Evolutionary conservation across 805 yeast genomes (phyloP), one percentile per base, ranked within the genome.

Genomic region (Metschnikowia kunwiensis): DNA sequence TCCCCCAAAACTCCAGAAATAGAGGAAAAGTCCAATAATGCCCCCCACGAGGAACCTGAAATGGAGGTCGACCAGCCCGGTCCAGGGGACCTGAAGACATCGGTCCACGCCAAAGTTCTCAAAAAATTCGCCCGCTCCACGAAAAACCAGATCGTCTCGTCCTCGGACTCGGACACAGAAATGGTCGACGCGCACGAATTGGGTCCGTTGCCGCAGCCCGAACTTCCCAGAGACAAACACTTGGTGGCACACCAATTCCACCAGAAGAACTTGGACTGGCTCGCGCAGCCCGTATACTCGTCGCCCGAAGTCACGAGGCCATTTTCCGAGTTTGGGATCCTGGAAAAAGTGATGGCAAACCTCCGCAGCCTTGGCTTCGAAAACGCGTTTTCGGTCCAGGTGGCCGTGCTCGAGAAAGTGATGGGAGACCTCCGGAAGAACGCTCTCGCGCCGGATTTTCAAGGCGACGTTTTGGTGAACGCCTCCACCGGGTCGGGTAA

Each of bases 401-500:
- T 77, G 3, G 72, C 78, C 2, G 85, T 85, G 2, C 65, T 86
- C 36, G 75, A 80, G n/a, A 55, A 71, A 19, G 51, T 74, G 26
- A 57, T 80, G 22, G 55, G 57, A 47, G 79, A 72, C 49, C 57
- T 71, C 47, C 49, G 62, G 41, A 46, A 57, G 43, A 65, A 62
- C 40, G 49, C 54, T 26, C 47, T 72, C 14, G 59, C 60, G 13
- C 82, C 86, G 1, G 77, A 70, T 36, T 67, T 75, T 27, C 66
- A 68, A 38, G 91, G 91, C 16, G 95, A 93, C 60, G 59, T 88
- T 13, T 65, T 91, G 29, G 95, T 91, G 5, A 89, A 91, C 60
- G 95, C 98, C 2, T 77, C 94, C 8, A 91, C 98, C 0, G 98
- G 98, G 27, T 84, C 95, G 0, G 98, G 98, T 52, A 91, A 91